These are phyloP conservation scores for Neolentinus lepideus DNA, from an alignment of 1,284 basidiomycete genomes.

Conservation along the genomic window DNA sequence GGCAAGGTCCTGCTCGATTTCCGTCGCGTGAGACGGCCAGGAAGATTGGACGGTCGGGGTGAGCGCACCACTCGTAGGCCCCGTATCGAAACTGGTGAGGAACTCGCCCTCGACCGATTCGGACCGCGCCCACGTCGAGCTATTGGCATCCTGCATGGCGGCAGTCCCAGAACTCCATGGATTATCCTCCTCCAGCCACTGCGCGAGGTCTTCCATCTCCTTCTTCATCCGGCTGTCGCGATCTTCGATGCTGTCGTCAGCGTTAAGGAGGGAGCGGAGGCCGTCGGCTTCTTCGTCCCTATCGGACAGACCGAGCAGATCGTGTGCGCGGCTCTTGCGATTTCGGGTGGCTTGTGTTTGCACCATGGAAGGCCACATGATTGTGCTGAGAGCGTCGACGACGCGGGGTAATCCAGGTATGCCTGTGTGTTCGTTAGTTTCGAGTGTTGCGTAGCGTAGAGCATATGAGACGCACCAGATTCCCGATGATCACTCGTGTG, in stretches of 20 bases:
- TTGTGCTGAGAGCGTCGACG: constrained; percentile 69
- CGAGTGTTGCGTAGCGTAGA: neutral
- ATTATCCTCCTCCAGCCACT: constrained; percentile 51
- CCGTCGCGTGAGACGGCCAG: neutral
- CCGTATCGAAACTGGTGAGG: constrained; percentile 4
- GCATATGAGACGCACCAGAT: neutral
- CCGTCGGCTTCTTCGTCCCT: constrained; percentile 26
- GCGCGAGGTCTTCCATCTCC: constrained; percentile 52
- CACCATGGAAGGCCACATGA: constrained; percentile 79
- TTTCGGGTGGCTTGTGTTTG: constrained; percentile 23
- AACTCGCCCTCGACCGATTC: neutral
- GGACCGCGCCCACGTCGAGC: neutral
- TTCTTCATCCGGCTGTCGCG: constrained; percentile 30
- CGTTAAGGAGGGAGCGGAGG: constrained; percentile 24
- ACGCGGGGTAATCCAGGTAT: constrained; percentile 60
- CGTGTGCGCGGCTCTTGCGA: constrained; percentile 22
- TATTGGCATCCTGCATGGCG: neutral
- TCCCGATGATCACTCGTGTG: constrained; percentile 9
- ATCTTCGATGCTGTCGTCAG: constrained; percentile 11
- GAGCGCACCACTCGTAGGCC: constrained; percentile 16
- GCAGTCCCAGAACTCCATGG: neutral
- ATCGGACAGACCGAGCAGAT: constrained; percentile 26
- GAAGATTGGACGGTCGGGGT: neutral
- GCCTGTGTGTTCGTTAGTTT: constrained; percentile 24
- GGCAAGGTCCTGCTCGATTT: constrained; percentile 8